Evolutionary conservation across 1,284 basidiomycete species (phyloP).

Genomic region (Taiwanofungus camphoratus): DNA sequence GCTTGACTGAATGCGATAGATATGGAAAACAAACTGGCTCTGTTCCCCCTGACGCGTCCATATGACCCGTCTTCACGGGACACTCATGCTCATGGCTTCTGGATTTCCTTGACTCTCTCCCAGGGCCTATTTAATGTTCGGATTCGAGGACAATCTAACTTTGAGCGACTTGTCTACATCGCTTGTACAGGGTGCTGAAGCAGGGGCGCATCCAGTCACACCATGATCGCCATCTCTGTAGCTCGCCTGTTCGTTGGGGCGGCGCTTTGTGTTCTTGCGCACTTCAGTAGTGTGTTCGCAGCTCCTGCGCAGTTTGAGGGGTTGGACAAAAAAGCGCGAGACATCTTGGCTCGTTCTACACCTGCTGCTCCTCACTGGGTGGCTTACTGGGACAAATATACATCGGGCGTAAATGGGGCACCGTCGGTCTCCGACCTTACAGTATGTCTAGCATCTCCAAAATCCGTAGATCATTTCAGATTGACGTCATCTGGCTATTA

Average conservation of each 20-base stretch:
- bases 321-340: constrained; percentile 6
- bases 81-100: not conserved
- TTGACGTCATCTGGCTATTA: constrained; percentile 11
- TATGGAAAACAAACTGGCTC: not conserved
- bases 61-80: not conserved
- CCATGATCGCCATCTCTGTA: constrained; percentile 1
- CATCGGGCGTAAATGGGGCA: constrained; percentile 32
- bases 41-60: constrained; percentile 1
- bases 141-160: not conserved
- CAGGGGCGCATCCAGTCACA: not conserved
- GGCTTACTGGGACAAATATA: constrained; percentile 35
- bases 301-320: constrained; percentile 4
- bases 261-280: not conserved
- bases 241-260: not conserved
- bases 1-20: not conserved
- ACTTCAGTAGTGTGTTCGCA: constrained; percentile 1
- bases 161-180: not conserved
- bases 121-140: not conserved
- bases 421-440: constrained; percentile 32
- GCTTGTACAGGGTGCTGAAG: not conserved
- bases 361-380: constrained; percentile 38
- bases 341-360: constrained; percentile 17
- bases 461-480: not conserved
- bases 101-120: not conserved
- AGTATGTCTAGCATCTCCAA: constrained; percentile 19